Evolutionary conservation across 2,329 filamentous ascomycete species (phyloP), one percentile per base, ranked within the genome.

Genomic region (Westerdykella sp.): DNA sequence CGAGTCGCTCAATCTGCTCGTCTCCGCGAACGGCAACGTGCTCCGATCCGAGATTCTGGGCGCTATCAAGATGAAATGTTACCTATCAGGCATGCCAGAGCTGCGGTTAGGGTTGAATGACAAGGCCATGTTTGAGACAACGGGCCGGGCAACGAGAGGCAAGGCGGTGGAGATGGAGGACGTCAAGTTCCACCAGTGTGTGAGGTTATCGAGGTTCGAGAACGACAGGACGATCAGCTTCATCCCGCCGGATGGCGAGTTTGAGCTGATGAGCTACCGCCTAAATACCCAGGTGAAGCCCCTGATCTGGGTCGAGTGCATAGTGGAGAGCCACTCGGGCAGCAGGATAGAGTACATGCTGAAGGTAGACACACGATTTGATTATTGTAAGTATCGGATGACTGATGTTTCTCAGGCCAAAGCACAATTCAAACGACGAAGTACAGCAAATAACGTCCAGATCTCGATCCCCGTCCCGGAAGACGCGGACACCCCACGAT

Each of bases 121-220:
- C 75, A 98, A 98, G 72, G 93, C 88, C 68, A 98, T 98, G 93
- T 98, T 98, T 63, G 93, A 98, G 72, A 95, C 89, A 4, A 98
- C 93, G 0, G 93, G 93, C 22, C 80, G 93, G 48, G 88, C 91
- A 13, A 97, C 91, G 34, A 76, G 93, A 60, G 93, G 93, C 47
- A 98, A 98, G 71, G 87, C 93, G 9, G 93, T 98, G 51, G 93
- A 98, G 72, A 98, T 98, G 93, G 93, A 98, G 63, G 93, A 98
- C 58, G 93, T 98, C 69, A 98, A 98, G 63, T 98, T 98, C 69
- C 93, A 98, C 71, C 93, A 98, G 69, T 98, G 93, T 64, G 93
- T 98, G 51, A 83, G 93, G 50, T 77, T 98, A 52, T 94, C 89
- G 38, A 81, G 93, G 54, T 98, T 98, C 71, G 93, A 98, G 69